Conservation (phyloP, 495 filamentous ascomycete genomes). For the Penicillium cinerascens region DNA sequence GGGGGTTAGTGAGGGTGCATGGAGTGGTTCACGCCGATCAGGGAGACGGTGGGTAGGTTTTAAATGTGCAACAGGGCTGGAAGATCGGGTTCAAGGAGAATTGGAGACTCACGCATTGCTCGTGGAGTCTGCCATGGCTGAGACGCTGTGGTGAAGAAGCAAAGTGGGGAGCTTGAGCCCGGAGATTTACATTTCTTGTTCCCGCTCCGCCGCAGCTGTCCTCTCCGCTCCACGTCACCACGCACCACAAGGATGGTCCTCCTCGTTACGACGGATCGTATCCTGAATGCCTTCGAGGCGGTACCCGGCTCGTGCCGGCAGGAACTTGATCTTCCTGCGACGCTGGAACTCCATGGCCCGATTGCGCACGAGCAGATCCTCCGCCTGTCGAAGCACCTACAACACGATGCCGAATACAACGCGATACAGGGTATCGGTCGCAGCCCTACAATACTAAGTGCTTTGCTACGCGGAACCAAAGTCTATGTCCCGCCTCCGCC, state of each 20-base stretch:
- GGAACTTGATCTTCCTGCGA: slow-evolving; percentile 32
- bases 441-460: slow-evolving; percentile 49
- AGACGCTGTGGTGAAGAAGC: slow-evolving; percentile 11
- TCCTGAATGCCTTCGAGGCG: slow-evolving; percentile 59
- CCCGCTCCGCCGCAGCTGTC: slow-evolving; percentile 12
- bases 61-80: background rate
- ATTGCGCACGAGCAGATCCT: slow-evolving; percentile 81
- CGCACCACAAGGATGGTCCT: slow-evolving; percentile 59
- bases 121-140: slow-evolving; percentile 25
- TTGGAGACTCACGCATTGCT: slow-evolving; percentile 20
- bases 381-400: slow-evolving; percentile 57
- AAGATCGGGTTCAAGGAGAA: background rate
- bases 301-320: slow-evolving; percentile 30
- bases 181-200: slow-evolving; percentile 13
- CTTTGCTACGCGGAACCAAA: slow-evolving; percentile 64
- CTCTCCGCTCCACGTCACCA: background rate
- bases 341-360: slow-evolving; percentile 56
- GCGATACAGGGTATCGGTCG: background rate
- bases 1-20: slow-evolving; percentile 16
- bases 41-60: background rate
- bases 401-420: slow-evolving; percentile 11
- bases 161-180: slow-evolving; percentile 21
- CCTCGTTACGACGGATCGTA: slow-evolving; percentile 68
- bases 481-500: slow-evolving; percentile 75
- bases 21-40: background rate